Evolutionary conservation across 805 yeast species (phyloP).

Genomic region (Isabelozyma gotoi): DNA sequence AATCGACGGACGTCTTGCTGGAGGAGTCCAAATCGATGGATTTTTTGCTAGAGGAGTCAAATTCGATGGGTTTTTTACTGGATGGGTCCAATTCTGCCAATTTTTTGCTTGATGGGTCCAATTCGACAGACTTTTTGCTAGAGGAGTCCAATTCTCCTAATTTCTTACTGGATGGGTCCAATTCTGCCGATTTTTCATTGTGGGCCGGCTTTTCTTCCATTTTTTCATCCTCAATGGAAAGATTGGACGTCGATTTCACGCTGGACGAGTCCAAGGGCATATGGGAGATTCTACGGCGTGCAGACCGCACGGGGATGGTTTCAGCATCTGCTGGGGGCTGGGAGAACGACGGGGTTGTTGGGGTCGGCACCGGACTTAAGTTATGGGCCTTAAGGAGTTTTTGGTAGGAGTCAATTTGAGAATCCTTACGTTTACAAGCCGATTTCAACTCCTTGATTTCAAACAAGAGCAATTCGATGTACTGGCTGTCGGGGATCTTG

Average conservation of each 20-base stretch:
- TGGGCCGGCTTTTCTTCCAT: background rate
- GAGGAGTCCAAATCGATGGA: background rate
- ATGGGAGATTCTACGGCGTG: slow-evolving; percentile 17
- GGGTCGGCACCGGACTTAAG: background rate
- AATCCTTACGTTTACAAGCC: slow-evolving; percentile 7
- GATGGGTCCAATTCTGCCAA: no score
- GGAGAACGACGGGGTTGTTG: background rate
- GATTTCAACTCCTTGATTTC: slow-evolving; percentile 36
- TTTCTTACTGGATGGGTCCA: no score
- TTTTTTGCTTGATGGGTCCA: background rate
- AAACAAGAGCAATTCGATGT: slow-evolving; percentile 32
- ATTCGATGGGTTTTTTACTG: no score
- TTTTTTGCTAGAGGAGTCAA: background rate
- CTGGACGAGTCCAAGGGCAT: background rate
- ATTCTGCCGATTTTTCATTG: no score
- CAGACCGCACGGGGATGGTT: slow-evolving; percentile 18
- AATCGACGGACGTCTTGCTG: no score
- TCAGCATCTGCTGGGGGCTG: background rate
- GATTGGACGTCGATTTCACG: background rate
- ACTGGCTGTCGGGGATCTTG: slow-evolving; percentile 25
- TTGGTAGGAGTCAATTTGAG: slow-evolving; percentile 9
- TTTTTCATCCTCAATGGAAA: background rate
- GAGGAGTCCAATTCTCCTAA: no score
- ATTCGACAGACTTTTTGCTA: no score
- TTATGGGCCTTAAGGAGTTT: slow-evolving; percentile 7